Evolutionary conservation across 768 basidiomycete species (phyloP).

Genomic region (Amanita rubescens): DNA sequence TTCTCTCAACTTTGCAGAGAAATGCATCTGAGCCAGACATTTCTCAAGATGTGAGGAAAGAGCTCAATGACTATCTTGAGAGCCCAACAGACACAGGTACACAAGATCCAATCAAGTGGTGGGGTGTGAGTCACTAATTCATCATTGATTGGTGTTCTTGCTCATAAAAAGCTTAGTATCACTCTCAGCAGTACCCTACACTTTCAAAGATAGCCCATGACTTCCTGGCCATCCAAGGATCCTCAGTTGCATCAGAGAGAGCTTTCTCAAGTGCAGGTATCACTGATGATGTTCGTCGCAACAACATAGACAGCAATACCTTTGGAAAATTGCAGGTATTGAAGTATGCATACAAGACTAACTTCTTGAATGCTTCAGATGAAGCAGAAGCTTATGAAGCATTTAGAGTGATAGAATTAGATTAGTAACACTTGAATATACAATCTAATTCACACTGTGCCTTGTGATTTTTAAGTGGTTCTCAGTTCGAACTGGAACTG

Average conservation of each 20-base stretch:
- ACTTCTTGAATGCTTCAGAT: conserved; percentile 8
- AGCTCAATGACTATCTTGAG: conserved; percentile 7
- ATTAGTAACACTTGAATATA: conserved; percentile 5
- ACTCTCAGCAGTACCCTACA: conserved; percentile 8
- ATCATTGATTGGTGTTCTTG: not conserved
- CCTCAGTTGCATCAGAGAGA: conserved; percentile 19
- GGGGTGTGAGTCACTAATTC: not conserved
- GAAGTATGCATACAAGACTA: conserved; percentile 15
- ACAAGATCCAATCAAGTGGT: conserved; percentile 2
- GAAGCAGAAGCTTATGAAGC: conserved; percentile 9
- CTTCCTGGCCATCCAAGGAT: conserved; percentile 21
- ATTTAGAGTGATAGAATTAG: conserved; percentile 4
- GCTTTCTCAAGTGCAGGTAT: conserved; percentile 19
- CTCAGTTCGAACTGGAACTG: no score
- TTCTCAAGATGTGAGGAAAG: not conserved
- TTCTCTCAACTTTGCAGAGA: not conserved
- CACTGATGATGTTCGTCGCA: conserved; percentile 12
- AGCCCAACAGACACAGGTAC: not conserved
- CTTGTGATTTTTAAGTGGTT: no score
- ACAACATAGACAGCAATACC: conserved; percentile 6
- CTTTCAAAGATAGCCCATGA: conserved; percentile 10
- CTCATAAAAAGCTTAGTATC: conserved; percentile 5
- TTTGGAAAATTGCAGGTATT: conserved; percentile 15
- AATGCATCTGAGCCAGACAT: not conserved
- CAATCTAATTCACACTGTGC: not conserved